Base-by-base conservation (phyloP, 768 basidiomycete species). In the Jaapia argillacea region DNA sequence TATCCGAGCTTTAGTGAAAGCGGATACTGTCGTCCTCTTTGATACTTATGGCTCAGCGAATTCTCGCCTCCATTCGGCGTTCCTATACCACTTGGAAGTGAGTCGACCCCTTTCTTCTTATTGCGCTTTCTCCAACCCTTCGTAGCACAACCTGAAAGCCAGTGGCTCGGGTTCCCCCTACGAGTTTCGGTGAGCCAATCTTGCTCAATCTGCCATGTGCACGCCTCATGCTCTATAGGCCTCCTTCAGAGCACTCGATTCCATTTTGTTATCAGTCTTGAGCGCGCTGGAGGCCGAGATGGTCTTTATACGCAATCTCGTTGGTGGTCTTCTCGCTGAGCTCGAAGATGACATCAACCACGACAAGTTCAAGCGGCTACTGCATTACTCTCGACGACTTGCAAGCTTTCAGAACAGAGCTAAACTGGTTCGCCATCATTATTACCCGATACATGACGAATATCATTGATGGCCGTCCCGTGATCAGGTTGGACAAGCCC, bases 261-360 rank as follows among this genome's bases (percentile, higher is more conserved):
- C 92, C 1, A 81, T 96, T 45, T 69, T 98, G 35, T 75, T 94
- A 33, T 94, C 91, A 31, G 89, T 94, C 6, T 66, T 93, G 45
- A 87, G 85, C 50, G 92, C 94, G 4, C 69, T 98, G 20, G 94
- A 97, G 65, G 90, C 91, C 24, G 94, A 98, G 65, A 86, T 97
- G 85, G 84, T 84, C 12, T 93, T 93, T 57, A 88, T 91, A 41
- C 80, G 93, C 25, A 84, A 85, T 48, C 78, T 96, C 27, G 86
- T 97, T 41, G 86, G 87, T 42, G 85, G 89, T 3, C 69, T 98
- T 6, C 69, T 98, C 24, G 87, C 87, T 14, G 93, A 94, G 60
- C 74, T 98, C 41, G 94, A 98, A 57, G 89, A 91, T 47, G 85
- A 93, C 55, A 96, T 97, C 53, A 89, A 94, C 57, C 82, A 90